These are phyloP conservation scores for Kitagawia praeruptora DNA, from an alignment of 129 eudicot species.

Conservation along the genomic window DNA sequence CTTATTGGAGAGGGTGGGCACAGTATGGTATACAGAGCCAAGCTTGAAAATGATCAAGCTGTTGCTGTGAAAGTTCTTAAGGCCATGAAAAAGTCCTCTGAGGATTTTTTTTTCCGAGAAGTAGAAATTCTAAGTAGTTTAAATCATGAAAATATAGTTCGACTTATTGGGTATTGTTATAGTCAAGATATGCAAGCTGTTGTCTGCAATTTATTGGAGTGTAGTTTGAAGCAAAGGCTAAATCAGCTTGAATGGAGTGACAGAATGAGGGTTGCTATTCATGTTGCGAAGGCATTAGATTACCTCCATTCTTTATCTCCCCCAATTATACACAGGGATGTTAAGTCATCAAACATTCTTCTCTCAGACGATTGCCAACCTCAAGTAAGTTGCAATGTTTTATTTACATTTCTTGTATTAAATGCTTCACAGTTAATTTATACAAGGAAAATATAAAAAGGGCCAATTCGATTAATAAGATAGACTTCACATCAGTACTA, in stretches of 20 bases:
- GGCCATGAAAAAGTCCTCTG: conserved; percentile 3
- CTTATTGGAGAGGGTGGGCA: conserved; percentile 34
- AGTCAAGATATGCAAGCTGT: conserved; percentile 26
- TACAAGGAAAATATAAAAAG: background rate
- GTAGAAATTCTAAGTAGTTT: conserved; percentile 33
- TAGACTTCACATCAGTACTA: background rate
- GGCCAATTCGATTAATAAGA: background rate
- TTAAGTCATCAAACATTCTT: conserved; percentile 16
- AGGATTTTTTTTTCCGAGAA: conserved; percentile 23
- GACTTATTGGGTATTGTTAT: conserved; percentile 31
- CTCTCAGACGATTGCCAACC: background rate
- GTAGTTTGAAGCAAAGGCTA: conserved; percentile 16
- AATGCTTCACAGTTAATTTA: background rate
- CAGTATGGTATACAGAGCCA: conserved; percentile 28
- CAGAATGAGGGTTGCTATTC: background rate
- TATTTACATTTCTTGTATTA: background rate
- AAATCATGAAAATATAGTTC: conserved; percentile 30
- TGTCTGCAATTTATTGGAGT: conserved; percentile 22
- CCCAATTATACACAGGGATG: conserved; percentile 34
- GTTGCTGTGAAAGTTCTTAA: conserved; percentile 35
- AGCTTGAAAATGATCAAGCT: conserved; percentile 24
- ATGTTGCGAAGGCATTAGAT: conserved; percentile 1
- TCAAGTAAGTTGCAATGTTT: background rate
- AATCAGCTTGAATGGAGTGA: background rate
- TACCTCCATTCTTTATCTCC: conserved; percentile 42